Conservation (phyloP, 2,329 filamentous ascomycete genomes). For the Pseudogymnoascus sp. region DNA sequence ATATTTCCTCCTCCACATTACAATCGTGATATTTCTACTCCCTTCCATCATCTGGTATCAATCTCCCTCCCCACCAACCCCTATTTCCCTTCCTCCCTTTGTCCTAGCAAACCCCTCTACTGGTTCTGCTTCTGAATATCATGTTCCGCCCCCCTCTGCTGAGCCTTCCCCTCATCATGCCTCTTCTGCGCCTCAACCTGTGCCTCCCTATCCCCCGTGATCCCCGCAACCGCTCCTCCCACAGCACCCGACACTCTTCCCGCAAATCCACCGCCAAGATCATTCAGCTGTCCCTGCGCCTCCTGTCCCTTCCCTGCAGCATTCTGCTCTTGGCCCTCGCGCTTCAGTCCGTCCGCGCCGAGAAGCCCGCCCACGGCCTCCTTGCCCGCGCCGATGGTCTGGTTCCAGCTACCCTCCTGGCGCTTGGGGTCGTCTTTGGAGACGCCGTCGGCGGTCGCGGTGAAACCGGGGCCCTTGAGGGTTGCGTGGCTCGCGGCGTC, state of each 20-base stretch:
- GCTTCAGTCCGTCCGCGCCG: conserved; percentile 68
- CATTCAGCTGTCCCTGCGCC: conserved; percentile 70
- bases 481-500: conserved; percentile 68
- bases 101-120: not conserved
- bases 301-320: conserved; percentile 71
- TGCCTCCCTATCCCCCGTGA: conserved; percentile 61
- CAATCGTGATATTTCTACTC: not conserved
- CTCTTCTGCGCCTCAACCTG: conserved; percentile 55
- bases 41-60: not conserved
- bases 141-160: conserved; percentile 72
- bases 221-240: conserved; percentile 59
- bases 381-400: conserved; percentile 81
- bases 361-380: conserved; percentile 68
- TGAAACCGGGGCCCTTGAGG: conserved; percentile 63
- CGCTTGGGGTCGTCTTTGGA: conserved; percentile 67
- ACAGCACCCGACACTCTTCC: conserved; percentile 63
- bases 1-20: not conserved
- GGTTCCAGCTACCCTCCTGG: conserved; percentile 68
- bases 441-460: conserved; percentile 59
- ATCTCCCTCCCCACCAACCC: conserved; percentile 9
- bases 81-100: conserved; percentile 36
- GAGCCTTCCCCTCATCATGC: conserved; percentile 77
- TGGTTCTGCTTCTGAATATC: conserved; percentile 59
- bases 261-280: conserved; percentile 58
- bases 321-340: conserved; percentile 69